A percentile compares a stretch with the other conserved stretches of the same genome.
These are phyloP conservation scores for Cystobasidiaceae sp. DNA, from an alignment of 1,284 basidiomycete genomes.

Conservation along the genomic window DNA sequence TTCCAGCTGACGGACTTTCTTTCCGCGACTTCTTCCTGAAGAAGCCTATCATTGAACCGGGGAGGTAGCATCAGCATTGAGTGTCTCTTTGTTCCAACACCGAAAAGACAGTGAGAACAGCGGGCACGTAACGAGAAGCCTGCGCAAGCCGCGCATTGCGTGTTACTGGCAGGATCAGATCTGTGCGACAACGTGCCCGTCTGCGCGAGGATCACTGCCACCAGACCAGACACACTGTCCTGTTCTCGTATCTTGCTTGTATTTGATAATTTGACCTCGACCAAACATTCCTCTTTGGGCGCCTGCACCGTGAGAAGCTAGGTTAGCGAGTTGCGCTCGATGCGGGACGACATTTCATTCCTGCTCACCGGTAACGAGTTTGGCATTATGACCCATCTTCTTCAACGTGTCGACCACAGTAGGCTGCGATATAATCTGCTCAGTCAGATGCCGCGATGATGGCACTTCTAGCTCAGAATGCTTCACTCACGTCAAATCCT, in stretches of 20 bases:
- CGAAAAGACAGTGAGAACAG: no score
- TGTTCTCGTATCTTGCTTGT: constrained; percentile 60
- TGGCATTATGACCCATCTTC: constrained; percentile 83
- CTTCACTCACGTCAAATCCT: constrained; percentile 61
- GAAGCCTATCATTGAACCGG: no score
- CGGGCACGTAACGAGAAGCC: no score
- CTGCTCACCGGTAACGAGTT: constrained; percentile 49
- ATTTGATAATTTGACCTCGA: constrained; percentile 79
- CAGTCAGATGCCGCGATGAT: no score
- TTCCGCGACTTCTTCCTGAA: no score
- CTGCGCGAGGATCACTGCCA: constrained; percentile 76
- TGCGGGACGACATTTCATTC: not conserved
- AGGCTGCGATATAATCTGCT: no score
- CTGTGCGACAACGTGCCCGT: constrained; percentile 42
- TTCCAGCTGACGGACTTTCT: no score
- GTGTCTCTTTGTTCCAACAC: no score
- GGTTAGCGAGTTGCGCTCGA: not conserved
- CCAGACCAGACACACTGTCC: constrained; percentile 71
- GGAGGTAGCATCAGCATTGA: no score
- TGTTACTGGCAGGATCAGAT: no score
- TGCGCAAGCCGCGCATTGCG: no score
- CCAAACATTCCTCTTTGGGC: constrained; percentile 69
- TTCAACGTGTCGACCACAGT: constrained; percentile 41
- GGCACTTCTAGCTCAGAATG: no score
- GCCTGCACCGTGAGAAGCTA: constrained; percentile 46